Evolutionary conservation across 2,329 filamentous ascomycete genomes (phyloP), one percentile per base, ranked within the genome.

Genomic region (Furcasterigmium sp.): DNA sequence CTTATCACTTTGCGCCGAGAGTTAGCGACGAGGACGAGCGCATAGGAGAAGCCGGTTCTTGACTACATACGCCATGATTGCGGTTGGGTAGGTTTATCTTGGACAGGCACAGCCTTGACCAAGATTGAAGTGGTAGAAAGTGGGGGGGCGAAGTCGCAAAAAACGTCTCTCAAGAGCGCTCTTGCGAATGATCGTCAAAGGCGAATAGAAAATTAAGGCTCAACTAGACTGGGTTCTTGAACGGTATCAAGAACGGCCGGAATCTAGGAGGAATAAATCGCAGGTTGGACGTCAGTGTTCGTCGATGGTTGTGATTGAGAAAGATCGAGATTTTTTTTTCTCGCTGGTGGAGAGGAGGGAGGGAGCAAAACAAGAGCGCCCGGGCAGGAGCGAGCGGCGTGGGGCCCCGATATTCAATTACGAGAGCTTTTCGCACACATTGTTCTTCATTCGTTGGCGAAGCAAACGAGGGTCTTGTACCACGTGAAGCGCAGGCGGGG

Each of bases 41-140:
- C 15, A n/a, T n/a, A 26, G 23, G 7, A 26, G 23, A 26, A 11
- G 23, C 23, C 7, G 23, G 23, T 7, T 26, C 23, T 26, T 11
- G 7, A 11, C 23, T 15, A 35, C 32, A 11, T 35, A 35, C 32
- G 91, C 91, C 91, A 97, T 97, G 82, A 86, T 96, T 91, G 88
- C 84, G 84, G 75, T 77, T 73, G 61, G 51, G 55, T 59, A 60
- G 64, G 53, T 61, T 62, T 62, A 63, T 40, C 29, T 29, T 40
- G 32, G 32, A 35, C 32, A 35, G 32, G 32, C 32, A 17, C 32
- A 35, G 32, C 32, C 32, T 35, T 35, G 32, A 35, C 32, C 32
- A 35, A 35, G 32, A 35, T 35, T 35, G 32, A 35, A 35, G 32
- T 35, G 37, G 37, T 26, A 18, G 25, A 32, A 40, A 32, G 38